Evolutionary conservation across 352 stramenopile species (phyloP).

Genomic region (Vaucheria bursata): DNA sequence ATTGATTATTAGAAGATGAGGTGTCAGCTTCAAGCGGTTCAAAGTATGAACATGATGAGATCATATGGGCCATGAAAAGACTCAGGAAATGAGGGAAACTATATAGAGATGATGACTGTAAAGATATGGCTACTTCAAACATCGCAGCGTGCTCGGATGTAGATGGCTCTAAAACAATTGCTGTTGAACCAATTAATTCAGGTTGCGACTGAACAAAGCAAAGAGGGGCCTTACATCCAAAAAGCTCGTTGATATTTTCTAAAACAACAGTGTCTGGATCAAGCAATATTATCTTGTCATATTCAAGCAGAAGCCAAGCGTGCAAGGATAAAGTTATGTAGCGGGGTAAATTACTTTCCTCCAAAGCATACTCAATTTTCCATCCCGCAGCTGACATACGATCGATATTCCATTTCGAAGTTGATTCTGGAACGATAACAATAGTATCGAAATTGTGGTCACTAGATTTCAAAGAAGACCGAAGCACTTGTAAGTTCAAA

Average conservation of each 20-base stretch:
- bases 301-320: neutral
- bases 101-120: too few species aligned
- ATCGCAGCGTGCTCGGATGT: neutral
- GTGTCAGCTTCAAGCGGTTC: neutral
- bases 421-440: too few species aligned
- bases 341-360: too few species aligned
- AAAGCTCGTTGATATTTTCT: neutral
- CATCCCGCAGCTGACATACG: too few species aligned
- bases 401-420: too few species aligned
- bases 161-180: neutral
- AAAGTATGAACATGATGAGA: neutral
- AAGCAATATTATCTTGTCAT: neutral
- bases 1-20: conserved; percentile 5
- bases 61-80: neutral
- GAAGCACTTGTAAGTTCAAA: too few species aligned
- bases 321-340: too few species aligned
- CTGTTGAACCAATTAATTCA: neutral
- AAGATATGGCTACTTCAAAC: neutral
- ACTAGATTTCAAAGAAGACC: too few species aligned
- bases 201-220: neutral
- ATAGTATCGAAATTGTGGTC: too few species aligned
- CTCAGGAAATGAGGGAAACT: too few species aligned
- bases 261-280: neutral
- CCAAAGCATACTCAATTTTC: too few species aligned
- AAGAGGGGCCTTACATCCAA: neutral